phyloP scores from a whole-genome alignment of 176 grass and related monocot genomes.

The Aegilops tauschii region DNA sequence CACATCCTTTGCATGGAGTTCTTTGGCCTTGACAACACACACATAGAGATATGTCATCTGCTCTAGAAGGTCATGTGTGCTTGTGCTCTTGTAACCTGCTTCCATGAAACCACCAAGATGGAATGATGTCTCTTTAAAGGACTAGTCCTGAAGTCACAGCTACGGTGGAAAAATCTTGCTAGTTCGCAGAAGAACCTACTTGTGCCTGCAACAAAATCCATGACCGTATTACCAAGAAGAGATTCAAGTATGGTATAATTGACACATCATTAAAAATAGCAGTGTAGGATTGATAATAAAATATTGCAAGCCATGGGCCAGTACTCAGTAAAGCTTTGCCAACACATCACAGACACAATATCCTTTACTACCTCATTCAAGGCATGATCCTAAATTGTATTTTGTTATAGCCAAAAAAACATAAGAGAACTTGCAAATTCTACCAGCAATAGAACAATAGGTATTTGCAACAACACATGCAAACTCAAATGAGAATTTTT shows the following conservation, averaged over 20 bases:
- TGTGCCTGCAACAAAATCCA: neutral
- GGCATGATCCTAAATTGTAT: neutral
- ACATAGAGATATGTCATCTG: constrained; percentile 59
- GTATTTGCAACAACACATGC: neutral
- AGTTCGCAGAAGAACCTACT: neutral
- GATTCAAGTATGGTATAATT: neutral
- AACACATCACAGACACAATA: neutral
- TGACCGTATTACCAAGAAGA: neutral
- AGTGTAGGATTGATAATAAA: neutral
- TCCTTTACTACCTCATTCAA: neutral
- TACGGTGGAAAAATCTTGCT: constrained; percentile 42
- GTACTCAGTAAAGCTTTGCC: neutral
- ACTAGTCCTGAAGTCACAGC: constrained; percentile 34
- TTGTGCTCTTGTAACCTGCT: constrained; percentile 43
- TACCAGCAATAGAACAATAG: neutral
- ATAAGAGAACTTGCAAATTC: neutral
- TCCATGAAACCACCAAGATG: constrained; percentile 44
- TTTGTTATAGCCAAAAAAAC: neutral
- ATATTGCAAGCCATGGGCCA: neutral
- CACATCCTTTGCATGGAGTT: too few relatives aligned
- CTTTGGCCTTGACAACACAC: constrained; percentile 21
- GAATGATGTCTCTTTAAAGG: constrained; percentile 44
- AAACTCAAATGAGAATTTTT: neutral
- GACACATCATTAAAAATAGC: neutral
- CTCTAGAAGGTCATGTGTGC: constrained; percentile 54